Evolutionary conservation across 352 stramenopile species (phyloP), one percentile per base, ranked within the genome.

Genomic region (Albugo candida): DNA sequence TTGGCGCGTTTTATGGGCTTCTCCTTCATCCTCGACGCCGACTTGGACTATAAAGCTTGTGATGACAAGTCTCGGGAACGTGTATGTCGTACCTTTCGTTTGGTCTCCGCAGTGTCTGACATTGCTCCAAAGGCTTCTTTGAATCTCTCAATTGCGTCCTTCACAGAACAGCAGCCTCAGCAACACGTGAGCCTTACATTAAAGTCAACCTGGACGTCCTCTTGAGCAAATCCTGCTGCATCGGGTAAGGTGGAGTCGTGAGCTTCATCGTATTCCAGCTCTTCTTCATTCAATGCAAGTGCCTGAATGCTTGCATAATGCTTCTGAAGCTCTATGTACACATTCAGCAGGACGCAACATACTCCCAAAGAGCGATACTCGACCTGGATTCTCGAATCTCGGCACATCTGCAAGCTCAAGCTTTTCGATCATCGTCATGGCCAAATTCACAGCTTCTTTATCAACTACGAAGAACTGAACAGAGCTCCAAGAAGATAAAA

Each of bases 321-420:
- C 43, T 89, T 89, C 56, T 89, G 77, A 20, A 89, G 59, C 46
- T 87, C 77, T 88, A 47, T n/a, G n/a, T n/a, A n/a, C n/a, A 5
- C 41, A 18, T 11, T 8, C 20, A 41, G 19, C 11, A 13, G 10
- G 27, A 18, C 0, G 19, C 18, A 38, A 16, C 13, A 17, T 20
- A 42, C 11, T 21, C 34, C 27, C 39, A 8, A 1, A 18, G 13
- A 46, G 17, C 37, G 14, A 24, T 4, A 52, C 42, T 35, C 12
- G 31, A 82, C 76, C 76, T 53, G 73, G 77, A 47, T 89, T 89
- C 53, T 89, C 71, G 41, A 89, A 89, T 36, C 59, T 83, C 0
- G 73, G 77, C n/a, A 79, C 45, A 46, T 81, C 74, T 13, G 57
- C 53, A 35, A 89, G 51, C 48, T 81, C 83, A 17, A 89, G 58